Evolutionary conservation across 169 alveolate genomes (phyloP), one percentile per base, ranked within the genome.

Genomic region (Cryptosporidium parvum): DNA sequence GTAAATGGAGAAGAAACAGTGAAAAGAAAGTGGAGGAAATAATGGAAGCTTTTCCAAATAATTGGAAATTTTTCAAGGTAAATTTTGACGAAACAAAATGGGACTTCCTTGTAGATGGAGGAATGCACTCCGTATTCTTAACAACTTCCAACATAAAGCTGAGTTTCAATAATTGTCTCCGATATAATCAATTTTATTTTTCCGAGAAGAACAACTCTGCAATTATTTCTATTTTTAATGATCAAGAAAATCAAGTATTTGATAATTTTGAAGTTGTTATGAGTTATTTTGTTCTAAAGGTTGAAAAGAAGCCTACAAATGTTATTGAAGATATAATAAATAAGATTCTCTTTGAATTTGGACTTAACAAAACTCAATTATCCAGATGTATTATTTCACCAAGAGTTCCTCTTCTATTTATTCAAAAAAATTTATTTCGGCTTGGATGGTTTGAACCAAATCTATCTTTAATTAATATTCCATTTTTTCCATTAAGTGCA

Each of bases 61-160:
- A 21, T 52, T 72, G 85, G 85, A 23, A 72, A 33, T 44, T 72
- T 21, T 72, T 51, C 26, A 29, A 56, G 52, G 69, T 72, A 0
- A 26, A 72, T 53, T 21, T 72, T 52, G 23, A 72, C 0, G 69
- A 52, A 31, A 33, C 51, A n/a, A 23, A 10, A 5, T 72, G 85
- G 85, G 69, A 72, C 35, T 72, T 72, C 33, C 70, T 72, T 31
- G 48, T 31, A 72, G 52, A 48, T 72, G 85, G 85, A 31, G 85
- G 85, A 31, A 52, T 72, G 69, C 85, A 72, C 42, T 72, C 69
- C 29, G 85, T 72, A 29, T 72, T 72, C 29, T 72, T 42, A 29
- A 70, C 84, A 70, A 6, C 14, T 48, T 70, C 84, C 12, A 70
- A 70, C 12, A 45, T 39, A 70, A 42, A 45, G 26, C 45, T 70